phyloP scores from a whole-genome alignment of 2,329 filamentous ascomycete species.

The Talaromyces sp. region DNA sequence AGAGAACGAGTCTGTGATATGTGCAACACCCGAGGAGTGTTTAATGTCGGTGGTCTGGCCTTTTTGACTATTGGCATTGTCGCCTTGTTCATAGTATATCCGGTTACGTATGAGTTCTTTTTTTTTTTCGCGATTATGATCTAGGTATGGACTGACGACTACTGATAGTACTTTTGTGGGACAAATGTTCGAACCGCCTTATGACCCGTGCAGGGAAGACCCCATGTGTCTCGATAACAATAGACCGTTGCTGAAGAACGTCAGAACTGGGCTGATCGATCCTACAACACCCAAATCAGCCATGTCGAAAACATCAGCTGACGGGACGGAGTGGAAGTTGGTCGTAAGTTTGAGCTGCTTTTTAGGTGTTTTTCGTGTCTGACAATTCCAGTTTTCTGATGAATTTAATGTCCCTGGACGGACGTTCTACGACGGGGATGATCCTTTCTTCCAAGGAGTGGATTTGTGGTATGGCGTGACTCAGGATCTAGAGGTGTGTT shows the following conservation, averaged over 20 bases:
- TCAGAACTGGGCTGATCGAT: constrained; percentile 59
- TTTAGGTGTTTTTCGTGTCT: background rate
- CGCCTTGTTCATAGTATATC: constrained; percentile 64
- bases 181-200: constrained; percentile 30
- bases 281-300: constrained; percentile 60
- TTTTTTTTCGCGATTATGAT: background rate
- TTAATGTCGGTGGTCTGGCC: constrained; percentile 60
- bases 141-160: constrained; percentile 1
- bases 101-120: constrained; percentile 55
- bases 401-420: constrained; percentile 65
- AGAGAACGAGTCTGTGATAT: constrained; percentile 59
- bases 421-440: constrained; percentile 66
- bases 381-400: constrained; percentile 55
- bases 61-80: constrained; percentile 58
- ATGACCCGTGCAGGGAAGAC: constrained; percentile 31
- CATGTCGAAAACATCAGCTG: constrained; percentile 50
- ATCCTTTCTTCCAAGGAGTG: constrained; percentile 63
- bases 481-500: constrained; percentile 57
- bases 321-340: constrained; percentile 59
- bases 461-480: constrained; percentile 71
- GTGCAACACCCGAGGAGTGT: constrained; percentile 58
- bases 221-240: constrained; percentile 48
- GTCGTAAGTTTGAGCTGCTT: constrained; percentile 43
- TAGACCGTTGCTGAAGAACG: constrained; percentile 53
- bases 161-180: constrained; percentile 53